Base-by-base conservation (phyloP, 352 stramenopile species). In the Globisporangium nodosum region DNA sequence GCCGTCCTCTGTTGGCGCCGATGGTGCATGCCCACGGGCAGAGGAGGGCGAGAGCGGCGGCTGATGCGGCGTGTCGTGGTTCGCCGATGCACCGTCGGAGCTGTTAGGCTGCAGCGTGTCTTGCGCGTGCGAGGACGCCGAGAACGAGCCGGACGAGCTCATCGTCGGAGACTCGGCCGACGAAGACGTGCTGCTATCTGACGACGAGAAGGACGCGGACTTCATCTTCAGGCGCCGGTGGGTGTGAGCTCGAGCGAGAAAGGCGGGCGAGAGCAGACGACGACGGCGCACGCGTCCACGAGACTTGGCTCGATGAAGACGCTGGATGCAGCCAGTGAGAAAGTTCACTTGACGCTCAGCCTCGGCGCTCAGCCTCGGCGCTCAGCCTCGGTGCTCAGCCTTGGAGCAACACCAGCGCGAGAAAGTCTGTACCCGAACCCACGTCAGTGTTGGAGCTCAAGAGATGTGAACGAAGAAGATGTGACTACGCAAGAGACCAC, bases 181-280 rank as follows among this genome's bases (percentile, higher is more conserved):
- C 15, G 55, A 66, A 33, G 54, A 56, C 30, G 48, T 58, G 20
- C 54, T 63, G 16, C 24, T 27, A 27, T 54, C 58, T 15, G 55
- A 40, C 16, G 60, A 66, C 18, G 60, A 63, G 45, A 58, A 58
- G 8, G 54, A 58, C 31, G 49, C 21, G 21, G 57, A 63, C 57
- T 63, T 63, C 57, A 63, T 63, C 20, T 46, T 12, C 21, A 30
- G 21, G 21, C 8, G 46, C 2, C 20, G 27, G 16, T 50, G 46
- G 7, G 20, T 33, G 46, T 50, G 20, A 35, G 20, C 46, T 5
- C 46, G 20, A 50, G 46, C 20, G 46, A 50, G 6, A 37, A 37
- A 37, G 33, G 5, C 33, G 33, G 3, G 27, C 11, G 48, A 53
- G 48, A 6, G 40, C 40, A n/a, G 40, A 46, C 4, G 40, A n/a